Base-by-base conservation (phyloP, 345 rosid species). In the Salix viminalis region DNA sequence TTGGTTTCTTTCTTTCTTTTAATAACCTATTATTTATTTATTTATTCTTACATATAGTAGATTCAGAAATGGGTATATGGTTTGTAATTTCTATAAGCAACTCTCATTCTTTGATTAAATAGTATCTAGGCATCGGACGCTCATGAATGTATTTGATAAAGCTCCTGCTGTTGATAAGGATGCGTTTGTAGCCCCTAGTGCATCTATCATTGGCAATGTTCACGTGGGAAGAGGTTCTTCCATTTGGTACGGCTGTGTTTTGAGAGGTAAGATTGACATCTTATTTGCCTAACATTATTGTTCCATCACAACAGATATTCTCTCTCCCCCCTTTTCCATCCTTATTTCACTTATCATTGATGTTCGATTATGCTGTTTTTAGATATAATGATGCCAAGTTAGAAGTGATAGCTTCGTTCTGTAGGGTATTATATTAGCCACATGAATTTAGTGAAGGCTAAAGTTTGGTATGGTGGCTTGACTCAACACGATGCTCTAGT, bases 111-210 rank as follows among this genome's bases (percentile, higher is more conserved):
- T 46, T 46, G 52, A 46, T 62, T 24, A n/a, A n/a, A 50, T 70
- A 90, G 98, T 96, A 81, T 96, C 96, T 19, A 88, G 99, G 89
- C 99, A 95, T 84, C 90, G 96, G 71, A 90, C 99, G 24, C 86
- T 91, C 58, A 91, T 95, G 99, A 91, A 93, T 77, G 68, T 96
- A 72, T 93, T 89, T 75, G 94, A 96, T 82, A 93, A 91, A 87
- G 91, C 90, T 79, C 98, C 99, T 60, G 65, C 76, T 58, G 92
- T 93, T 50, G 93, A 91, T 72, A 93, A 87, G 90, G 92, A 85
- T 79, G 89, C 94, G 26, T 95, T 95, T 84, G 96, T 95, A 52
- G 98, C 97, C 71, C 98, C 99, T 7, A 89, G 97, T 70, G 97
- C 99, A 44, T 95, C 98, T 37, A 41, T 95, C 76, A 89, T 90